Evolutionary conservation across 371 early-diverging fungal species (phyloP).

Genomic region (Mortierella sp.): DNA sequence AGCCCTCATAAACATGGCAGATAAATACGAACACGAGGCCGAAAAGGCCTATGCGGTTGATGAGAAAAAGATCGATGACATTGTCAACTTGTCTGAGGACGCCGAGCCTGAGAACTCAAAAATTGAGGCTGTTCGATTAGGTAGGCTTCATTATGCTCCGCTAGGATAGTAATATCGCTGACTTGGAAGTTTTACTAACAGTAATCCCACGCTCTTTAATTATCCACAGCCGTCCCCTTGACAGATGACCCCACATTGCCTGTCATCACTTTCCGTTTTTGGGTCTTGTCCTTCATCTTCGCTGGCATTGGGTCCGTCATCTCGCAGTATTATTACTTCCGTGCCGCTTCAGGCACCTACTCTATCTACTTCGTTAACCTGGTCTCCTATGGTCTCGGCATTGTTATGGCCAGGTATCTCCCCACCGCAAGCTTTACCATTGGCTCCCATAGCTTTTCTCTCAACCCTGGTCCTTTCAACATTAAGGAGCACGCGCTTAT

Average conservation of each 20-base stretch:
- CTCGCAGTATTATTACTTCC: slow-evolving; percentile 57
- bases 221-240: slow-evolving; percentile 59
- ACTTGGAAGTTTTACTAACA: too few relatives aligned
- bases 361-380: slow-evolving; percentile 59
- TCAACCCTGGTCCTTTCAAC: slow-evolving; percentile 67
- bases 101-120: slow-evolving; percentile 14
- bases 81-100: slow-evolving; percentile 12
- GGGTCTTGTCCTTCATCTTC: slow-evolving; percentile 75
- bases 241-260: slow-evolving; percentile 71
- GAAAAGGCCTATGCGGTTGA: background rate
- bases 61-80: slow-evolving; percentile 1
- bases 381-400: slow-evolving; percentile 50
- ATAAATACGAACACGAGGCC: slow-evolving; percentile 4
- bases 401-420: slow-evolving; percentile 39
- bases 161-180: too few relatives aligned
- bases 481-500: slow-evolving; percentile 66
- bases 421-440: slow-evolving; percentile 27
- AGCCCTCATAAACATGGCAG: slow-evolving; percentile 1
- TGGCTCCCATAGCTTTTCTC: slow-evolving; percentile 13
- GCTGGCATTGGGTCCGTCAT: slow-evolving; percentile 68
- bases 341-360: slow-evolving; percentile 33
- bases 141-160: slow-evolving; percentile 5
- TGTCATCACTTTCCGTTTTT: slow-evolving; percentile 76
- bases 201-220: background rate
- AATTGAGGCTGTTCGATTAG: slow-evolving; percentile 37